Percentiles rank a stretch among this genome's conserved stretches.
Conservation (phyloP, 805 yeast species). For the Candida sithepensis region DNA sequence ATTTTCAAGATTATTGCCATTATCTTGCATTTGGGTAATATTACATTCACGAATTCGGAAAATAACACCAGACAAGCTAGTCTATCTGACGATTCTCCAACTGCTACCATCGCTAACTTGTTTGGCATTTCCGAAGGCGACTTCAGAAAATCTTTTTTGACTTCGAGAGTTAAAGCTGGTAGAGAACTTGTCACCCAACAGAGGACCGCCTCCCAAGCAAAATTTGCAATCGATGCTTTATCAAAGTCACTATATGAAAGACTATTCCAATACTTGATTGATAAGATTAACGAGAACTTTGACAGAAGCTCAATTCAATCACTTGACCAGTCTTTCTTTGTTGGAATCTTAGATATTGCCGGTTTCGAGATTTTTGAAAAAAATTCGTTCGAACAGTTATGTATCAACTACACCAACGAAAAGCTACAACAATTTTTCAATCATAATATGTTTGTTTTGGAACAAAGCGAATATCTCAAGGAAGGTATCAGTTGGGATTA, state of each 20-base stretch:
- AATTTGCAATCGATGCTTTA: slow-evolving; percentile 77
- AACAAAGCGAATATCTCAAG: slow-evolving; percentile 55
- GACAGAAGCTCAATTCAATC: slow-evolving; percentile 13
- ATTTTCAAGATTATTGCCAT: slow-evolving; percentile 69
- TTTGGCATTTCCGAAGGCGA: slow-evolving; percentile 55
- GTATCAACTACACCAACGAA: slow-evolving; percentile 60
- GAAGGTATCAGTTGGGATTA: slow-evolving; percentile 66
- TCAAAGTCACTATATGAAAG: slow-evolving; percentile 85
- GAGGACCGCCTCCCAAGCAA: slow-evolving; percentile 75
- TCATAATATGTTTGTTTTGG: slow-evolving; percentile 58
- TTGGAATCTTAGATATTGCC: slow-evolving; percentile 59
- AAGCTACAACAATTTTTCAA: slow-evolving; percentile 59
- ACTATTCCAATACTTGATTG: slow-evolving; percentile 73
- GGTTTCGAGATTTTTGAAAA: slow-evolving; percentile 58
- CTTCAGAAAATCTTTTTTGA: slow-evolving; percentile 57
- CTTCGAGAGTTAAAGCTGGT: slow-evolving; percentile 90
- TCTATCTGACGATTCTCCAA: slow-evolving; percentile 48
- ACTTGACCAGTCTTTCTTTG: slow-evolving; percentile 36
- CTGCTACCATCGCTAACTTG: slow-evolving; percentile 51
- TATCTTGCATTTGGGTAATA: slow-evolving; percentile 81
- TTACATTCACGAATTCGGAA: slow-evolving; percentile 62
- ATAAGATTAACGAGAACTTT: slow-evolving; percentile 67
- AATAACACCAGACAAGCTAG: slow-evolving; percentile 68
- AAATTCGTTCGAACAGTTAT: slow-evolving; percentile 58
- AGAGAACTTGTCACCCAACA: slow-evolving; percentile 79